These are phyloP conservation scores for Mycothermus thermophilus DNA, from an alignment of 495 filamentous ascomycete genomes.

Conservation along the genomic window DNA sequence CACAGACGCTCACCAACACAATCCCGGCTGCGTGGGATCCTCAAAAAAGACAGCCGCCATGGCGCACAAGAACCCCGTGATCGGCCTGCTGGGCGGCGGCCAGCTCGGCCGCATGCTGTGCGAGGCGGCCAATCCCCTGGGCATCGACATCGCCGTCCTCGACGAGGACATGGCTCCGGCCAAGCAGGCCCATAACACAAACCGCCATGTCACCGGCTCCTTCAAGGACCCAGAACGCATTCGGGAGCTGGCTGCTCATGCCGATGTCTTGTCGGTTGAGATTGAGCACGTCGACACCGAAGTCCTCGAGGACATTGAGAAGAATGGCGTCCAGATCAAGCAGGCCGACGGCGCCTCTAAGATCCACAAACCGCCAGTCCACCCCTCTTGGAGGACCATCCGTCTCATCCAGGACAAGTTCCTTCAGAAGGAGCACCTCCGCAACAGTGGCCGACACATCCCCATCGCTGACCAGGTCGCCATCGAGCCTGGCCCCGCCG, in stretches of 20 bases:
- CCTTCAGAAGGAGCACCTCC: constrained; percentile 74
- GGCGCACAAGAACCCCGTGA: constrained; percentile 18
- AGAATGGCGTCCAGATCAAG: constrained; percentile 38
- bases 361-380: constrained; percentile 42
- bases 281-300: constrained; percentile 95
- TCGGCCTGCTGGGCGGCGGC: constrained; percentile 41
- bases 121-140: constrained; percentile 75
- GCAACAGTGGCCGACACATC: constrained; percentile 40
- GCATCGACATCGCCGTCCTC: constrained; percentile 66
- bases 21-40: too few relatives aligned
- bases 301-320: constrained; percentile 72
- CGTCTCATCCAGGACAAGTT: constrained; percentile 94
- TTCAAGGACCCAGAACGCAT: constrained; percentile 71
- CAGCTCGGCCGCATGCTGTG: constrained; percentile 94
- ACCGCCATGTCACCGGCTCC: constrained; percentile 65
- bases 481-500: constrained; percentile 35
- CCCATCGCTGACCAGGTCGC: constrained; percentile 56
- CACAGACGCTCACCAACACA: too few relatives aligned
- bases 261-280: constrained; percentile 85
- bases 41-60: constrained; percentile 1
- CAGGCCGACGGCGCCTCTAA: constrained; percentile 24
- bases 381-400: constrained; percentile 81
- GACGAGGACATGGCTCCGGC: constrained; percentile 71
- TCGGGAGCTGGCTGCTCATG: constrained; percentile 57
- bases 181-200: constrained; percentile 74